Base-by-base conservation (phyloP, 2,329 filamentous ascomycete genomes). In the Phoma herbarum region DNA sequence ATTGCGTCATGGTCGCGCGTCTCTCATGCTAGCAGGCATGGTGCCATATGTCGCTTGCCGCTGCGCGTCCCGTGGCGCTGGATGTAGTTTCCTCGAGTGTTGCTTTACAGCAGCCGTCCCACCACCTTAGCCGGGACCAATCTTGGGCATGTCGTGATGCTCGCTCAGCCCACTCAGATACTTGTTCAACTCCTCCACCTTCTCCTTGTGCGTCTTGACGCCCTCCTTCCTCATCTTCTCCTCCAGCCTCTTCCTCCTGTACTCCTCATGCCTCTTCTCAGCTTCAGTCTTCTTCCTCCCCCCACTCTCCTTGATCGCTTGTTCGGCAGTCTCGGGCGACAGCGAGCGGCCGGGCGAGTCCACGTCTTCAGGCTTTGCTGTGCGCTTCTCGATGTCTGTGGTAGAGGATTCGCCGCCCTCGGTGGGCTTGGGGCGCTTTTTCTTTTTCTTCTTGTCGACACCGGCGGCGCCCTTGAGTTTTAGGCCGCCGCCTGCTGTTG, bases 131-230 rank as follows among this genome's bases (percentile, higher is more conserved):
- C 84, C 84, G 64, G 84, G 84, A 59, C 84, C 84, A 58, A 86
- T 86, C 65, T 83, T 80, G 8, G 84, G 84, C 80, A 99, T 99
- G 76, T 99, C 95, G 78, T 99, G 94, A 80, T 99, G 95, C 79
- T 99, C 95, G 79, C 92, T 97, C 72, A 99, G 79, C 65, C 89
- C 90, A 65, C 92, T 95, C 33, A 99, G 81, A 76, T 98, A 97
- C 63, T 91, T 92, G 76, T 99, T 99, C 68, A 98, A 81, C 76
- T 97, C 93, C 77, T 98, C 93, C 42, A 99, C 94, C 11, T 92
- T 88, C 81, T 99, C 91, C 77, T 98, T 98, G 78, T 99, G 95
- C 28, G 93, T 96, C 83, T 97, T 98, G 66, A 94, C 86, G 16
- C 96, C 89, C 75, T 97, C 93, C 14, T 90, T 87, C 73, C 90